Base-by-base conservation (phyloP, 192 early-diverging fungal species). In the Coemansia sp. region DNA sequence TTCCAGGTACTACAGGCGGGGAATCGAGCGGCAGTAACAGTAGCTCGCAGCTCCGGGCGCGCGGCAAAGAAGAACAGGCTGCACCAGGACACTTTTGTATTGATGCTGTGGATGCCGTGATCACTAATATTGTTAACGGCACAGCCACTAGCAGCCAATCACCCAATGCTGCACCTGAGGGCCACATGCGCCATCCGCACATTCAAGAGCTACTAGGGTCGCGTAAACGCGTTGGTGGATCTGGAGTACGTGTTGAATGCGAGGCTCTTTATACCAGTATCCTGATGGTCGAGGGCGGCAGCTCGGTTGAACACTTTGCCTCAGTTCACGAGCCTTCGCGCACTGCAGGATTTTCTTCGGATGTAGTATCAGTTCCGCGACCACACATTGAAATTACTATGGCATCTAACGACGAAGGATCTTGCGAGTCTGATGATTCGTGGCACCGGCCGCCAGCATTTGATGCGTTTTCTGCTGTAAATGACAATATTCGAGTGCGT, bases 91-190 rank as follows among this genome's bases (percentile, higher is more conserved):
- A 81, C 57, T 81, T 81, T 54, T 76, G 79, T 24, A 66, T 81
- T n/a, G 79, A 81, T 56, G 73, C 70, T 0, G 61, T 81, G 21
- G 79, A 81, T 56, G 79, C 79, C 0, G 79, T 81, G n/a, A 74
- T 83, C 30, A 78, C 80, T 32, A 83, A 83, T 36, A 66, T 83
- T 8, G 75, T 83, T 52, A 83, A 74, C 23, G 80, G 80, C 68
- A 73, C 75, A 6, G 75, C 80, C 7, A 70, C 72, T 20, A 83
- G 80, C 72, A 83, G 68, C 61, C 68, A 74, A 64, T 64, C 71
- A 21, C 66, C 66, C 10, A 62, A 71, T 53, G 54, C 51, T 17
- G 65, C 78, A 17, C 80, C 80, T 5, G 74, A 74, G 14, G 80
- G 75, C 24, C 80, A 83, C 23, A 73, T 78, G 72, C 71, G 80